A percentile compares a stretch with the other conserved stretches of the same genome.
Conservation (phyloP, 1,284 basidiomycete genomes). For the Wallemia ichthyophaga region DNA sequence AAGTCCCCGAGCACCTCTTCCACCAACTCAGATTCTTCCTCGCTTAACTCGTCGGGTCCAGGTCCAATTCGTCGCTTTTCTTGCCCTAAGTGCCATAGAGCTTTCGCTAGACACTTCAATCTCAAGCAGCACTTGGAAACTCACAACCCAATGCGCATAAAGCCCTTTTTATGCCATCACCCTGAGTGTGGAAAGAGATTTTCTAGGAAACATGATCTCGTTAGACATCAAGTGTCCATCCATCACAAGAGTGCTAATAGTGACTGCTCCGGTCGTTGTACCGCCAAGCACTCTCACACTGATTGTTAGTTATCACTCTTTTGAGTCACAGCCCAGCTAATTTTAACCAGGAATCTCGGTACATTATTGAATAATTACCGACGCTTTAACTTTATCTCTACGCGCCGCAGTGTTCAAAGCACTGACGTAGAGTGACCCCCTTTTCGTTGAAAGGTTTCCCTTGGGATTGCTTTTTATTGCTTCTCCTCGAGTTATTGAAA, state of each 20-base stretch:
- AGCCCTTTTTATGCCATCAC: slow-evolving; percentile 55
- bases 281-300: neutral
- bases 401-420: neutral
- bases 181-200: slow-evolving; percentile 51
- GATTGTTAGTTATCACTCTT: neutral
- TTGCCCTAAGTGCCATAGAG: slow-evolving; percentile 16
- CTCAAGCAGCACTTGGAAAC: slow-evolving; percentile 69
- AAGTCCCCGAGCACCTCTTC: neutral
- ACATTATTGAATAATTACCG: neutral
- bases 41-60: neutral
- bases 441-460: slow-evolving; percentile 1
- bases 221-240: slow-evolving; percentile 53
- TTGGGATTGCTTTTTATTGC: neutral
- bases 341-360: neutral
- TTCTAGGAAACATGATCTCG: slow-evolving; percentile 62
- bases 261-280: neutral
- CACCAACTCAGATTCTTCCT: neutral
- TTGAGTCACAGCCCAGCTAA: too few relatives aligned
- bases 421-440: neutral
- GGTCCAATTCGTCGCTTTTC: neutral
- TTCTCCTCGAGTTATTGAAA: neutral
- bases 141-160: slow-evolving; percentile 54
- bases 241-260: slow-evolving; percentile 25
- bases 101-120: slow-evolving; percentile 67
- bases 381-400: neutral